Conservation (phyloP, 2,329 filamentous ascomycete species). For the Botryotinia convoluta region DNA sequence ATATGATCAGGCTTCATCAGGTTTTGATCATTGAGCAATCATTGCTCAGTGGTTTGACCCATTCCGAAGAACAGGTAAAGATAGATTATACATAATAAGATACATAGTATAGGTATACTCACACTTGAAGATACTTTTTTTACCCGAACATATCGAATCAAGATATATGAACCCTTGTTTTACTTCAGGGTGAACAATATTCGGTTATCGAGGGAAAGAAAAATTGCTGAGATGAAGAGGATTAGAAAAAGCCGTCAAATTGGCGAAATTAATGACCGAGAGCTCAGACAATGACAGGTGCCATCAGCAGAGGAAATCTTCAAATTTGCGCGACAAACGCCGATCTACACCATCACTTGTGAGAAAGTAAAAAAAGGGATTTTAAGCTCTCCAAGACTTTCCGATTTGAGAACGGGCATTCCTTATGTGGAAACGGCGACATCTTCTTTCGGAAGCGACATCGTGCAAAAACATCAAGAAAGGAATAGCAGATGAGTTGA, state of each 20-base stretch:
- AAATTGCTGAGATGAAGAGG: not conserved
- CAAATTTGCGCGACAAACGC: conserved; percentile 12
- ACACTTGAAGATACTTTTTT: not conserved
- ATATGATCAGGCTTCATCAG: not conserved
- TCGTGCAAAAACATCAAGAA: not conserved
- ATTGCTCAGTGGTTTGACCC: not conserved
- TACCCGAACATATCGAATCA: not conserved
- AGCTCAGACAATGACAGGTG: conserved; percentile 7
- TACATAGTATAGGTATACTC: not conserved
- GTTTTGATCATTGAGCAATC: not conserved
- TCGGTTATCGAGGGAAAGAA: conserved; percentile 12
- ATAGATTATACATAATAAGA: not conserved
- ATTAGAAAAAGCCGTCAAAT: not conserved
- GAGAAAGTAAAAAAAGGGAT: not conserved
- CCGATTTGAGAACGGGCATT: not conserved
- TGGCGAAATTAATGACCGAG: conserved; percentile 11
- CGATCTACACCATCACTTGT: not conserved
- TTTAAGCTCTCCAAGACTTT: conserved; percentile 3
- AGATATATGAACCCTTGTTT: conserved; percentile 1
- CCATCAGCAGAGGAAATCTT: not conserved
- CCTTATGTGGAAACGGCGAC: not conserved
- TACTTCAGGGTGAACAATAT: not conserved
- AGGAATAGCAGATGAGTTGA: conserved; percentile 1
- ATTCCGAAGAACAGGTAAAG: not conserved
- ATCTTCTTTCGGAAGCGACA: not conserved